Percentiles rank a stretch among this genome's conserved stretches.
These are phyloP conservation scores for Protomyces macrosporus DNA, from an alignment of 1,139 yeast genomes.

Conservation along the genomic window DNA sequence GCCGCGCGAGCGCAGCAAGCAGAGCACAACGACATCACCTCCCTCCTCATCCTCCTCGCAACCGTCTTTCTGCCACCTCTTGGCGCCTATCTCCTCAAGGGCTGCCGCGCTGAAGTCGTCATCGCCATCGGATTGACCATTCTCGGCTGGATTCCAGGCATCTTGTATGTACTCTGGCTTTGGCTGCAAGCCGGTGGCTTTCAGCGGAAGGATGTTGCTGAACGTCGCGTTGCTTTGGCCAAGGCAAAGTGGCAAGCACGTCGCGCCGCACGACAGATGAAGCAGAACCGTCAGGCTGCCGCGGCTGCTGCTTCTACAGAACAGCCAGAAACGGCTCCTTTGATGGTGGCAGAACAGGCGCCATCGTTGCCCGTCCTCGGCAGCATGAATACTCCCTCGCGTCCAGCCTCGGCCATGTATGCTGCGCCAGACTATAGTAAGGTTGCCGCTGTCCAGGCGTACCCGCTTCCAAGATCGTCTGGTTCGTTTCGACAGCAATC, in stretches of 20 bases:
- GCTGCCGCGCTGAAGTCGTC: conserved; percentile 32
- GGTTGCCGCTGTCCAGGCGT: not conserved
- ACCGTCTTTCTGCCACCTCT: conserved; percentile 30
- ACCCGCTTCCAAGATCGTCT: not conserved
- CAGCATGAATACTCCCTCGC: not conserved
- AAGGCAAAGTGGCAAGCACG: not conserved
- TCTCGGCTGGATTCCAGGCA: conserved; percentile 32
- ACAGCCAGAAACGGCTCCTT: not conserved
- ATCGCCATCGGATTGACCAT: conserved; percentile 30
- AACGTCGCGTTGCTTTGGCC: not conserved
- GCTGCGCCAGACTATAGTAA: not conserved
- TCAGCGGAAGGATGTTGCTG: not conserved
- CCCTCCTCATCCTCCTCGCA: conserved; percentile 12
- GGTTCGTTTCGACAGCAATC: not conserved
- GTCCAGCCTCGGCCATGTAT: not conserved
- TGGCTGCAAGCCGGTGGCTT: conserved; percentile 11
- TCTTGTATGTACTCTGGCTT: conserved; percentile 27
- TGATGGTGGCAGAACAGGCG: not conserved
- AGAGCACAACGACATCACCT: not conserved
- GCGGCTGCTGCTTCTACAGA: not conserved
- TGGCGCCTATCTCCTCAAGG: conserved; percentile 31
- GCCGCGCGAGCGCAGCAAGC: not conserved
- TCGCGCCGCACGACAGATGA: not conserved
- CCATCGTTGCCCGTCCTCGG: not conserved
- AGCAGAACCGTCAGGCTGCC: not conserved